Evolutionary conservation across 805 yeast species (phyloP), one percentile per base, ranked within the genome.

Genomic region (Saturnispora sanitii): DNA sequence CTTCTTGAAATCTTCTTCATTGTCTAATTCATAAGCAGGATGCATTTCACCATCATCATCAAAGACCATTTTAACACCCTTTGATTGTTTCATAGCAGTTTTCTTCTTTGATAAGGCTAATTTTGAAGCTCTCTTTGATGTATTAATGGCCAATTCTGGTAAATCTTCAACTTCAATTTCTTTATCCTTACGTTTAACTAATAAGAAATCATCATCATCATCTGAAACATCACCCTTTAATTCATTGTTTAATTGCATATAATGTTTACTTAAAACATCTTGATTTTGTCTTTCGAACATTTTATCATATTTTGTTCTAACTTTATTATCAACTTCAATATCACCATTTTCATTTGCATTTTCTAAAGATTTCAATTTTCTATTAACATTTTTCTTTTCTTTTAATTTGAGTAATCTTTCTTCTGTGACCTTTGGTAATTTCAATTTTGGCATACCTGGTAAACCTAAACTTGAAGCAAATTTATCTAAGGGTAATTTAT

Each of bases 271-370:
- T 39, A 92, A 67, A 16, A 92, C 94, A 40, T 82, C 82, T 65
- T 92, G 97, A 60, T 92, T 92, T 58, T 83, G 73, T 58, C 99
- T 75, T 58, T 86, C 94, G 62, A 92, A 92, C 95, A 92, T 88
- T 47, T 88, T 75, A 60, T 92, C 98, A 56, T 85, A 85, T 59
- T 83, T 90, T 13, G 96, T 92, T 54, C 87, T 75, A 2, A 77
- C 80, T 49, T 73, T 71, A 41, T 56, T 68, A 1, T 60, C 67
- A 2, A 54, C 65, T 11, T 59, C 58, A 16, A 65, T 47, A 32
- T 75, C 85, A 42, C 90, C 94, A 42, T 82, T 80, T 6, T 75
- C 82, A 48, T 72, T 70, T 1, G 73, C 55, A 48, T 74, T 72
- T 2, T 76, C 60, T 40, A 85, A 62, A 6, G 71, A 68, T 35